Conservation (phyloP, 306 rosid species). For the Ormosia semicastrata region DNA sequence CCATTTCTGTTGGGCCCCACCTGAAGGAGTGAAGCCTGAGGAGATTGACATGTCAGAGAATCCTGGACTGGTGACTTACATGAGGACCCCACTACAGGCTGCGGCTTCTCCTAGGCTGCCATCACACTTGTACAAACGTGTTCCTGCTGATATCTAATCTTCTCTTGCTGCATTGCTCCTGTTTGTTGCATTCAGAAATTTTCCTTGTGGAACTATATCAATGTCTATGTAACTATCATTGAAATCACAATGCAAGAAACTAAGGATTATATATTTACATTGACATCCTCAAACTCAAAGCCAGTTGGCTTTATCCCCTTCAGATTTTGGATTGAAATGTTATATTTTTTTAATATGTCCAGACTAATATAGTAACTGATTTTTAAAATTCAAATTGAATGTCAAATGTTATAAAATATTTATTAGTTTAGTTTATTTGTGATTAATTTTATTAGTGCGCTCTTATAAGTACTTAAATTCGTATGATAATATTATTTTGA, state of each 20-base stretch:
- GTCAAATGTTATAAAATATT: too few relatives aligned
- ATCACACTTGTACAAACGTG: constrained; percentile 63
- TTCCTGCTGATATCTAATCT: constrained; percentile 47
- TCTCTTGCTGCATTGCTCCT: neutral
- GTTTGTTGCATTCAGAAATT: neutral
- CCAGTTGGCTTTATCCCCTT: neutral
- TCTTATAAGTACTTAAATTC: too few relatives aligned
- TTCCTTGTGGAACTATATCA: neutral
- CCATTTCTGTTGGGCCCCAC: constrained; percentile 70
- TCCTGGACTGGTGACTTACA: constrained; percentile 81
- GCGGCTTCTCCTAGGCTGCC: constrained; percentile 75
- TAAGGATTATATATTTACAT: neutral
- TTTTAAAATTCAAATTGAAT: too few relatives aligned
- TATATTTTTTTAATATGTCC: too few relatives aligned
- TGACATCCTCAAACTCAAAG: neutral
- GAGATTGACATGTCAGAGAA: constrained; percentile 79
- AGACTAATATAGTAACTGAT: too few relatives aligned
- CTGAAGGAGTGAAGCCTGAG: constrained; percentile 48
- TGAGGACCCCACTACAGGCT: constrained; percentile 67
- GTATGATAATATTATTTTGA: too few relatives aligned
- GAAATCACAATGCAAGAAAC: constrained; percentile 1
- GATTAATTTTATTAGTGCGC: too few relatives aligned
- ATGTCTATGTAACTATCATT: constrained; percentile 2
- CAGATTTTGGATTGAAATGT: neutral
- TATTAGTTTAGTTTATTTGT: too few relatives aligned